Evolutionary conservation across 352 stramenopile species (phyloP).

Genomic region (Pythium guiyangense): DNA sequence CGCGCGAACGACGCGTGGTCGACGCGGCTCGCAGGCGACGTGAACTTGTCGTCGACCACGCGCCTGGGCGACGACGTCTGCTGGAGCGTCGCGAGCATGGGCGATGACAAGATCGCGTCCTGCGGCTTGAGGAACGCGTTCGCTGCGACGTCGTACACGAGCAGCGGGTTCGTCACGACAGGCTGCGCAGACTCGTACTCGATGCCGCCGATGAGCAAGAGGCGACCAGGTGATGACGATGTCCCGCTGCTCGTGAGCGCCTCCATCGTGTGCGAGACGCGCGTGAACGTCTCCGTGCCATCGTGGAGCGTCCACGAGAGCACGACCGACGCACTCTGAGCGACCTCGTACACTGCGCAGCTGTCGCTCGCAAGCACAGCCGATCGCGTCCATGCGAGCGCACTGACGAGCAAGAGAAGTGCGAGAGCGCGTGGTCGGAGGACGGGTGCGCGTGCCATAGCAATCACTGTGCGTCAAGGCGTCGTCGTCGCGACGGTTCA

Average conservation of each 20-base stretch:
- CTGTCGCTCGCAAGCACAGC: not conserved
- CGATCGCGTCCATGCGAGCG: not conserved
- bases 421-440: not conserved
- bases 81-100: slow-evolving; percentile 10
- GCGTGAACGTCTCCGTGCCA: slow-evolving; percentile 37
- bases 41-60: slow-evolving; percentile 43
- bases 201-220: slow-evolving; percentile 61
- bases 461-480: too few relatives aligned
- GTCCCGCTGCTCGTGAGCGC: slow-evolving; percentile 10
- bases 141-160: slow-evolving; percentile 41
- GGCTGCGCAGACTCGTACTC: slow-evolving; percentile 69
- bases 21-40: slow-evolving; percentile 46
- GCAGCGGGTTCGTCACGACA: slow-evolving; percentile 41
- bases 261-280: slow-evolving; percentile 43
- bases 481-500: too few relatives aligned
- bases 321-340: slow-evolving; percentile 15
- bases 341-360: slow-evolving; percentile 4
- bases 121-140: slow-evolving; percentile 36
- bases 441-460: too few relatives aligned
- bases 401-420: not conserved
- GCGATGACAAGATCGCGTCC: slow-evolving; percentile 49
- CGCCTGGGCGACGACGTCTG: slow-evolving; percentile 1
- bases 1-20: slow-evolving; percentile 48
- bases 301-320: slow-evolving; percentile 27
- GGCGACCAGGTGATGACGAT: slow-evolving; percentile 12